Evolutionary conservation across 2,329 filamentous ascomycete species (phyloP).

Genomic region (Hypoxylon sp.): DNA sequence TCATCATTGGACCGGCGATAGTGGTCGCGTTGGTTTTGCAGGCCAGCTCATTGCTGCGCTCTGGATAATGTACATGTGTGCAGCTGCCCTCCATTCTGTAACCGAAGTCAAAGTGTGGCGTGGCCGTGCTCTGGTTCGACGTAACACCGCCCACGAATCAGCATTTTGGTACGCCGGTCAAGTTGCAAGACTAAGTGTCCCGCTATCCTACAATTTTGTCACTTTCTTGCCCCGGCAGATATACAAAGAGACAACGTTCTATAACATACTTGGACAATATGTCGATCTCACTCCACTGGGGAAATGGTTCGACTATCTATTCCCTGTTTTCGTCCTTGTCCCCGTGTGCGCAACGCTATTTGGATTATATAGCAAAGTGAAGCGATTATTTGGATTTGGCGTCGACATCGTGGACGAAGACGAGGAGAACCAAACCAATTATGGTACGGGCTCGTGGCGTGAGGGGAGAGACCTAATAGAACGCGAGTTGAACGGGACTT

Average conservation of each 20-base stretch:
- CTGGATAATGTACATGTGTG: slow-evolving; percentile 98
- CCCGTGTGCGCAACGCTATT: slow-evolving; percentile 90
- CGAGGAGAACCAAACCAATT: slow-evolving; percentile 73
- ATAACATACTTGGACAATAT: slow-evolving; percentile 84
- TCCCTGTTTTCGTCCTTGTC: slow-evolving; percentile 88
- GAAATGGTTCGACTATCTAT: slow-evolving; percentile 87
- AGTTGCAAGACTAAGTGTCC: slow-evolving; percentile 92
- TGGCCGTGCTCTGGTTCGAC: slow-evolving; percentile 87
- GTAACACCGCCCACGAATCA: slow-evolving; percentile 92
- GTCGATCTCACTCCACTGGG: slow-evolving; percentile 89
- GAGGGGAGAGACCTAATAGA: slow-evolving; percentile 94
- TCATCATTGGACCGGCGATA: slow-evolving; percentile 80
- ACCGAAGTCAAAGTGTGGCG: slow-evolving; percentile 98
- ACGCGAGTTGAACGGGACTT: slow-evolving; percentile 80
- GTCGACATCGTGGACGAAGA: slow-evolving; percentile 81
- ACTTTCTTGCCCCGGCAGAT: slow-evolving; percentile 84
- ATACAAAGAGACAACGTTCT: slow-evolving; percentile 86
- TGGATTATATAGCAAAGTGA: slow-evolving; percentile 87
- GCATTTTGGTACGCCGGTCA: slow-evolving; percentile 97
- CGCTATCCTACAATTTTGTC: slow-evolving; percentile 95
- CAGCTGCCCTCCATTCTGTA: slow-evolving; percentile 87
- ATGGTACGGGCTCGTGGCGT: slow-evolving; percentile 87
- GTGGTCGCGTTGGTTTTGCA: slow-evolving; percentile 84
- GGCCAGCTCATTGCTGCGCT: slow-evolving; percentile 86
- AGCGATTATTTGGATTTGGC: slow-evolving; percentile 83